Evolutionary conservation across 1,284 basidiomycete genomes (phyloP), one percentile per base, ranked within the genome.

Genomic region (Tilletia walkeri): DNA sequence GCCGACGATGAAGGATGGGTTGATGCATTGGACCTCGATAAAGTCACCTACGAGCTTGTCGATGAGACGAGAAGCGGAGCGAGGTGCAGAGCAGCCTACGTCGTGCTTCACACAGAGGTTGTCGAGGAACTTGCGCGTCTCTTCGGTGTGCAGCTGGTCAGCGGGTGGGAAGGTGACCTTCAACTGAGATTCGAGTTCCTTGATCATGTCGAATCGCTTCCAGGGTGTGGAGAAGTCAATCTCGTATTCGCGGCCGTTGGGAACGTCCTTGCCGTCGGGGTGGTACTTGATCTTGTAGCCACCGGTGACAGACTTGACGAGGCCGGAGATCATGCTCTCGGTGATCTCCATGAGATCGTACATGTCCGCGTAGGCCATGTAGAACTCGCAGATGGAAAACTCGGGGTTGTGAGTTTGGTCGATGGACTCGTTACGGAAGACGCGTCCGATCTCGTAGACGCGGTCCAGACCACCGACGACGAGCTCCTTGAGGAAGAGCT

Each of bases 301-400:
- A 61, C 90, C 89, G 0, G 89, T 96, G 69, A 99, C 85, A 78
- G 88, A 89, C 88, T 91, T 92, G 83, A 98, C 95, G 84, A 99
- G 86, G 4, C 95, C 93, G 81, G 94, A 92, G 50, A 98, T 85
- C 87, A 99, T 88, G 65, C 86, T 86, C 86, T 99, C 96, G 48
- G 95, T 99, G 76, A 99, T 88, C 71, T 98, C 95, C 95, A 99
- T 98, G 73, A 99, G 76, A 84, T 99, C 96, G 87, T 95, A 92
- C 94, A 97, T 96, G 85, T 99, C 95, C 74, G 95, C 95, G 83
- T 98, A 99, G 38, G 95, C 95, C 95, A 99, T 99, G 85, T 99
- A 99, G 86, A 99, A 99, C 87, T 99, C 95, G 88, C 95, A 99
- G 85, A 98, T 96, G 24, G 93, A 93, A 69, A 84, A 84, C 72